Evolutionary conservation across 2,329 filamentous ascomycete species (phyloP), one percentile per base, ranked within the genome.

Genomic region (Diaporthe nobilis): DNA sequence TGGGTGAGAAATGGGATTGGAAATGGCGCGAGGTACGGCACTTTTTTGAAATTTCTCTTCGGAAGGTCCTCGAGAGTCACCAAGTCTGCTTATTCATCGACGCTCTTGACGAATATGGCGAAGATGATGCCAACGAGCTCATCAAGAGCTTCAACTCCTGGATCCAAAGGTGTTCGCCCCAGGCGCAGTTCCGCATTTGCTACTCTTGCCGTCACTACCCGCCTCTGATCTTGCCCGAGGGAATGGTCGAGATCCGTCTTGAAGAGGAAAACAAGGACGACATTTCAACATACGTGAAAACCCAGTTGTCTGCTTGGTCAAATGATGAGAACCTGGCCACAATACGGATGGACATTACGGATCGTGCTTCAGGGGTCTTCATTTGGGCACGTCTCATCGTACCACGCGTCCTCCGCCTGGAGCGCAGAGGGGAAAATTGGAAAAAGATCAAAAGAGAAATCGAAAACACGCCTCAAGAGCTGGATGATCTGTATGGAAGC

Each of bases 381-480:
- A 76, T 84, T 31, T 86, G 85, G 85, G 83, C 82, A 0, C 70
- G 44, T n/a, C 78, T 86, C 17, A 82, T 84, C 0, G 76, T 81
- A 8, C 53, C 79, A 0, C 58, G 51, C 17, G 78, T 79, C 15
- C 28, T 80, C 0, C 4, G 74, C 0, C 77, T 82, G 12, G 55
- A 79, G 0, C 34, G 31, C 0, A 34, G 77, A 4, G 79, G 80
- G 1, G 37, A 37, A 4, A 25, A 34, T 1, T 7, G 67, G 15
- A 17, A 55, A 0, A 68, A 22, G n/a, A 84, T 85, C 3, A 55
- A 80, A 76, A n/a, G 2, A 0, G 75, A 55, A 22, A 76, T 84
- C 47, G 3, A 71, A 9, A 22, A 60, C 8, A 75, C 80, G 0
- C 83, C 82, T 3, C 13, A 25, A n/a, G 75, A 77, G 3, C 76